These are phyloP conservation scores for Lyophyllum atratum DNA, from an alignment of 768 basidiomycete species.

Conservation along the genomic window DNA sequence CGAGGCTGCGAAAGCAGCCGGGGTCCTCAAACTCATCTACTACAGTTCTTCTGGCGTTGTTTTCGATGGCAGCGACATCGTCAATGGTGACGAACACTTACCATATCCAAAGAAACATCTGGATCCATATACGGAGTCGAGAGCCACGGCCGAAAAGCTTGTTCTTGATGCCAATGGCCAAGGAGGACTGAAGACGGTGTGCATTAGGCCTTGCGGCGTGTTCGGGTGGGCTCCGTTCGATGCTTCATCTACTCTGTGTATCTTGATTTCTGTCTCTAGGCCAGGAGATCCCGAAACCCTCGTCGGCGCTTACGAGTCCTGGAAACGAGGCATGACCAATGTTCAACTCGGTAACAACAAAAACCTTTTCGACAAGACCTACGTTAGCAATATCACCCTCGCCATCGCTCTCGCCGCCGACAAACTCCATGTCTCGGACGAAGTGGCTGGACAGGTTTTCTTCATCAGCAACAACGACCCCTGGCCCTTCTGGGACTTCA, in stretches of 20 bases:
- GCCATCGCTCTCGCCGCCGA: slow-evolving; percentile 83
- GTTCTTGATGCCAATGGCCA: slow-evolving; percentile 74
- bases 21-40: slow-evolving; percentile 76
- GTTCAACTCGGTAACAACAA: slow-evolving; percentile 81
- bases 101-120: slow-evolving; percentile 54
- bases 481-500: background rate
- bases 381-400: slow-evolving; percentile 80
- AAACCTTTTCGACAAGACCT: slow-evolving; percentile 83
- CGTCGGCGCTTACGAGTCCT: slow-evolving; percentile 60
- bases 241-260: background rate
- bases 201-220: slow-evolving; percentile 78
- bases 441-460: background rate
- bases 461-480: background rate
- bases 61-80: slow-evolving; percentile 66
- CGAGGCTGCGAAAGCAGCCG: slow-evolving; percentile 55
- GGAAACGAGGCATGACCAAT: slow-evolving; percentile 66
- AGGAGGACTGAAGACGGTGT: slow-evolving; percentile 66
- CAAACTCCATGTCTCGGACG: slow-evolving; percentile 40
- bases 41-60: slow-evolving; percentile 78
- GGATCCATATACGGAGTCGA: slow-evolving; percentile 82
- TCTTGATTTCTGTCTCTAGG: slow-evolving; percentile 31
- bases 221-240: slow-evolving; percentile 59
- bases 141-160: slow-evolving; percentile 71
- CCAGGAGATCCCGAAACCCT: slow-evolving; percentile 80
- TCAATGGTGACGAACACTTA: slow-evolving; percentile 75